Evolutionary conservation across 441 rosid genomes (phyloP).

Genomic region (Eruca vesicaria): DNA sequence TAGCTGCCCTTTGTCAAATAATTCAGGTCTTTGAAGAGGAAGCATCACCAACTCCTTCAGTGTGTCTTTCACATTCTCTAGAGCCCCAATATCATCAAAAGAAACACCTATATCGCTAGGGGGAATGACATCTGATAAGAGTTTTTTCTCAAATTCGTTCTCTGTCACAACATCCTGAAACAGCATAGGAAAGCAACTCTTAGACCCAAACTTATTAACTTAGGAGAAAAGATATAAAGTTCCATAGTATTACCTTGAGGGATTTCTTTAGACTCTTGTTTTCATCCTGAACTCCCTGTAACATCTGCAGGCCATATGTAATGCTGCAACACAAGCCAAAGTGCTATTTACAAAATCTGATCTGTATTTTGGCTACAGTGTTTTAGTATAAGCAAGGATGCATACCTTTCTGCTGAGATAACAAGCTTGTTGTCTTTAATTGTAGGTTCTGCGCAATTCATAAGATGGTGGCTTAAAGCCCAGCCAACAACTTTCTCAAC

Average conservation of each 20-base stretch:
- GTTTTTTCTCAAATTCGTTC: conserved; percentile 98
- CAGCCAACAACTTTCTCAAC: conserved; percentile 96
- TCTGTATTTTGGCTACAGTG: neutral
- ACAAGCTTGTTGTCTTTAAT: conserved; percentile 65
- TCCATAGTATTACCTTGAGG: conserved; percentile 61
- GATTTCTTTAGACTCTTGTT: conserved; percentile 87
- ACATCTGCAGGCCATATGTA: conserved; percentile 70
- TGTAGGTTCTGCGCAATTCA: conserved; percentile 65
- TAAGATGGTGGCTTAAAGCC: conserved; percentile 83
- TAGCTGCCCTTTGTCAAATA: conserved; percentile 95
- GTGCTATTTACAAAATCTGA: conserved; percentile 5
- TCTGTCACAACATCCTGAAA: conserved; percentile 95
- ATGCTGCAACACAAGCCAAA: conserved; percentile 54
- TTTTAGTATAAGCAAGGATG: conserved; percentile 8
- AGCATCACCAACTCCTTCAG: conserved; percentile 99
- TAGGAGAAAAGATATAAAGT: conserved; percentile 9
- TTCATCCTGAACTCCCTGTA: conserved; percentile 77
- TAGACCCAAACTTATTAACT: neutral
- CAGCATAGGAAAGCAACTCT: conserved; percentile 6
- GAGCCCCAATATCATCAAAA: conserved; percentile 95
- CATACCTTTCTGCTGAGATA: conserved; percentile 78
- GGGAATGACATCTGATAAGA: conserved; percentile 92
- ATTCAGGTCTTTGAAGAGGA: conserved; percentile 98
- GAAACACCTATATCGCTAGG: conserved; percentile 95
- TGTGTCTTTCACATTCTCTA: conserved; percentile 97